Base-by-base conservation (phyloP, 768 basidiomycete species). In the Cantharellus anzutake region DNA sequence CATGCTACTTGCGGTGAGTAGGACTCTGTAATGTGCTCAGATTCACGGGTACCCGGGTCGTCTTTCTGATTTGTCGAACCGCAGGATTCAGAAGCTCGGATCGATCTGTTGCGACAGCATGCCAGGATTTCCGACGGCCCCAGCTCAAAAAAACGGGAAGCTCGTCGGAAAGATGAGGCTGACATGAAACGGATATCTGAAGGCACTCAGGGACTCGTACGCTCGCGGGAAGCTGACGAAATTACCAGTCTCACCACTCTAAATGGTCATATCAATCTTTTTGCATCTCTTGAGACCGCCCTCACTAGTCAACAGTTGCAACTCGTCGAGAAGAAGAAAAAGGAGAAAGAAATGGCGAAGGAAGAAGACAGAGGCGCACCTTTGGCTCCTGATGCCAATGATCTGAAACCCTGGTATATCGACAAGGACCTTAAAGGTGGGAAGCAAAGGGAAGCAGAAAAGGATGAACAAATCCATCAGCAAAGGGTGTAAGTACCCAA, bases 341-440 rank as follows among this genome's bases (percentile, higher is more conserved):
- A 65, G 20, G 59, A 63, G 50, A 51, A 64, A 5, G 56, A 51
- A 11, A n/a, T 35, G 41, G 11, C 11, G 14, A 59, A 57, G 51
- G 81, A 83, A 65, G 74, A 76, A 0, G 87, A 91, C 57, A 80
- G 79, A 63, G 87, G 88, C 16, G 68, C 87, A 4, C 74, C 84
- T 2, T 73, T 90, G 3, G 86, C 83, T 1, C 88, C 88, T 0
- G 77, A 79, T 2, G 77, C 74, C 3, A 83, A 86, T 65, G 88
- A 91, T 62, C 76, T 87, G 5, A 81, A 80, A 34, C 86, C 87
- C 3, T 91, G 87, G 87, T 91, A 91, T 68, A 70, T 71, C 0
- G 67, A 70, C 58, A 58, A 62, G 34, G 65, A 64, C 42, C 61
- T 62, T 16, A 59, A 51, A 14, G 40, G 62, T 39, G 60, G 62